Percentiles rank a stretch among this genome's conserved stretches.
These are phyloP conservation scores for Kluyveromyces siamensis DNA, from an alignment of 805 yeast species.

Conservation along the genomic window DNA sequence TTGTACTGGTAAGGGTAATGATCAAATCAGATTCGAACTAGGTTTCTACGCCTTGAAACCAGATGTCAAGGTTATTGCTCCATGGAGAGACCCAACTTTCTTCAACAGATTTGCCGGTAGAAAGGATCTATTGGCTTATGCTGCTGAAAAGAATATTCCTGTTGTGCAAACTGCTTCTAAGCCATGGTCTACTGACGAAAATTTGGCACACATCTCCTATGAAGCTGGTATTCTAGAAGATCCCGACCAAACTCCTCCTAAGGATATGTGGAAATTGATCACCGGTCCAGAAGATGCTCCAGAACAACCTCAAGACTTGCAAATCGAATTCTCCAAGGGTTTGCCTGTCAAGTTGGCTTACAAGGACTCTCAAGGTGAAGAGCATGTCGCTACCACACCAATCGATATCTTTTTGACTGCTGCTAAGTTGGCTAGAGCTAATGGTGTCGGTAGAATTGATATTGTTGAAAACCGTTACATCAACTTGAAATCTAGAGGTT, in stretches of 20 bases:
- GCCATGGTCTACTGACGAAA: slow-evolving; percentile 99
- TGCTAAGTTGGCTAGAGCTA: slow-evolving; percentile 93
- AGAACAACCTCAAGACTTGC: slow-evolving; percentile 79
- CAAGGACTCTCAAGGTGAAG: slow-evolving; percentile 44
- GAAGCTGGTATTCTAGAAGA: slow-evolving; percentile 99
- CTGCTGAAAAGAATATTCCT: slow-evolving; percentile 84
- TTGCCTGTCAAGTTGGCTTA: slow-evolving; percentile 74
- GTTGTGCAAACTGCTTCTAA: slow-evolving; percentile 97
- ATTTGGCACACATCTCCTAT: slow-evolving; percentile 96
- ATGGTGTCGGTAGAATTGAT: slow-evolving; percentile 99
- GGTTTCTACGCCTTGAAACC: slow-evolving; percentile 97
- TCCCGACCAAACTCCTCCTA: slow-evolving; percentile 98
- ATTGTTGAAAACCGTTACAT: slow-evolving; percentile 98
- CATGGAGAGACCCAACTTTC: slow-evolving; percentile 97
- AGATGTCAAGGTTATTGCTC: slow-evolving; percentile 92
- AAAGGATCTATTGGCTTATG: slow-evolving; percentile 89
- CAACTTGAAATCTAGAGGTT: slow-evolving; percentile 97
- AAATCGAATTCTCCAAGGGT: slow-evolving; percentile 78
- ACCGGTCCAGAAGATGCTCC: slow-evolving; percentile 96
- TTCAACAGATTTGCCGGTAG: slow-evolving; percentile 97
- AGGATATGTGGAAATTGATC: slow-evolving; percentile 99
- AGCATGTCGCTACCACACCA: slow-evolving; percentile 73
- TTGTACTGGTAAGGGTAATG: slow-evolving; percentile 99
- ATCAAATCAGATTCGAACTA: slow-evolving; percentile 96
- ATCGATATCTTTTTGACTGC: slow-evolving; percentile 89